These are phyloP conservation scores for Crepidotus variabilis DNA, from an alignment of 768 basidiomycete genomes.

Conservation along the genomic window DNA sequence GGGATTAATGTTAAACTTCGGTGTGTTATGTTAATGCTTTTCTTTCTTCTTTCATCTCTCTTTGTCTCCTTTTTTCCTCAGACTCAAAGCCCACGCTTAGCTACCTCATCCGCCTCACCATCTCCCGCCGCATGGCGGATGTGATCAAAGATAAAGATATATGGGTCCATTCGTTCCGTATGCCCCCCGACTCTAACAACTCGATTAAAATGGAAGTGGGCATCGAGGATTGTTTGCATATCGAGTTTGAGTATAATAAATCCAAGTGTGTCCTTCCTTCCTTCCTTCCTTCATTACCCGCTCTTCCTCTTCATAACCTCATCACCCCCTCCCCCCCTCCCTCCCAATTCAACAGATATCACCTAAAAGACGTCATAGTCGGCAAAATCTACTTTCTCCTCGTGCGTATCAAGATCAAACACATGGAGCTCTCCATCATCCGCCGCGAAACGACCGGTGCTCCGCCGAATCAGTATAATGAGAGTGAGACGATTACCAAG, in stretches of 20 bases:
- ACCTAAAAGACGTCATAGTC: constrained; percentile 97
- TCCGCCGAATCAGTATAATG: constrained; percentile 99
- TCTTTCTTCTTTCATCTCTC: not conserved
- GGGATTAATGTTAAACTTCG: constrained; percentile 98
- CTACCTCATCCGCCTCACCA: constrained; percentile 88
- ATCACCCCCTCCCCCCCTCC: no score
- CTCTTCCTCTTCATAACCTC: not conserved
- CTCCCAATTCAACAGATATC: no score
- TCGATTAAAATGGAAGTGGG: constrained; percentile 99
- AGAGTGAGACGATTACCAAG: constrained; percentile 98
- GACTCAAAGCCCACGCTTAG: constrained; percentile 36
- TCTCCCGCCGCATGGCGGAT: constrained; percentile 90
- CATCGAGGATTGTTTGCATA: constrained; percentile 97
- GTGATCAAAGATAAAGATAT: constrained; percentile 90
- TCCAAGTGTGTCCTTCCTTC: constrained; percentile 85
- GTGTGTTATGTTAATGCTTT: constrained; percentile 57
- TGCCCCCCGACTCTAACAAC: constrained; percentile 98
- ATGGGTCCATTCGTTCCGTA: constrained; percentile 98
- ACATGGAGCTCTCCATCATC: constrained; percentile 99
- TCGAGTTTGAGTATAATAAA: constrained; percentile 99
- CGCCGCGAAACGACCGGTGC: constrained; percentile 95
- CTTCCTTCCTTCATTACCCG: constrained; percentile 6
- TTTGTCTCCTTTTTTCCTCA: constrained; percentile 8
- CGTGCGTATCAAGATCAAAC: constrained; percentile 98
- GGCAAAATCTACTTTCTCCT: constrained; percentile 99